Evolutionary conservation across 202 grass and related monocot genomes (phyloP).

Genomic region (Carex sylvatica): DNA sequence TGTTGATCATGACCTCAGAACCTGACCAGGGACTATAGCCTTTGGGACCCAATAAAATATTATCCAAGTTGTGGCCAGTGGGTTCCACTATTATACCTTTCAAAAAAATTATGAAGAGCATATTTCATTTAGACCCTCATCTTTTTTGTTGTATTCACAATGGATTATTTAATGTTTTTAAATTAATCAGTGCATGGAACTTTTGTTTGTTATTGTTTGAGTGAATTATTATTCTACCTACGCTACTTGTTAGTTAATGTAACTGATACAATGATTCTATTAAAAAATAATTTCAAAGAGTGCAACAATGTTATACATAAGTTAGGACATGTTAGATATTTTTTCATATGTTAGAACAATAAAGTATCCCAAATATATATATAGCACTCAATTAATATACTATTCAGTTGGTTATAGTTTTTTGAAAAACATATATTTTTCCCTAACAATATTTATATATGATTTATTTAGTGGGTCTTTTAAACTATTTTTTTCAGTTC

Average conservation of each 20-base stretch:
- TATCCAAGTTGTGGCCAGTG: neutral
- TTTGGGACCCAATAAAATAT: neutral
- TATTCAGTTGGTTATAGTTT: neutral
- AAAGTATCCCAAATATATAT: too few relatives aligned
- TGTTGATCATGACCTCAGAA: conserved; percentile 20
- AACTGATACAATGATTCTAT: too few relatives aligned
- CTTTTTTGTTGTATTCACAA: neutral
- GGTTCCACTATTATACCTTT: conserved; percentile 14
- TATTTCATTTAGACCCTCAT: neutral
- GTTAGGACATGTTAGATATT: too few relatives aligned
- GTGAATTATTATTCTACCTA: neutral
- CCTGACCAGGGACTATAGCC: conserved; percentile 5
- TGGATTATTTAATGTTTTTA: neutral
- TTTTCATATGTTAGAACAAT: too few relatives aligned
- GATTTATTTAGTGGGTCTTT: neutral
- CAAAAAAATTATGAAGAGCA: neutral
- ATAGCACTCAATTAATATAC: neutral
- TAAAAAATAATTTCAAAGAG: too few relatives aligned
- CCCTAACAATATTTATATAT: neutral
- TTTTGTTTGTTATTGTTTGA: neutral
- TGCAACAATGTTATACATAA: too few relatives aligned
- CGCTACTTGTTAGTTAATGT: neutral
- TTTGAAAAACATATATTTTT: neutral
- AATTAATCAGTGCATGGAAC: too few relatives aligned
- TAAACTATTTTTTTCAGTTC: neutral